These are phyloP conservation scores for Sclerotiophoma versabilis DNA, from an alignment of 2,329 filamentous ascomycete genomes.

Conservation along the genomic window DNA sequence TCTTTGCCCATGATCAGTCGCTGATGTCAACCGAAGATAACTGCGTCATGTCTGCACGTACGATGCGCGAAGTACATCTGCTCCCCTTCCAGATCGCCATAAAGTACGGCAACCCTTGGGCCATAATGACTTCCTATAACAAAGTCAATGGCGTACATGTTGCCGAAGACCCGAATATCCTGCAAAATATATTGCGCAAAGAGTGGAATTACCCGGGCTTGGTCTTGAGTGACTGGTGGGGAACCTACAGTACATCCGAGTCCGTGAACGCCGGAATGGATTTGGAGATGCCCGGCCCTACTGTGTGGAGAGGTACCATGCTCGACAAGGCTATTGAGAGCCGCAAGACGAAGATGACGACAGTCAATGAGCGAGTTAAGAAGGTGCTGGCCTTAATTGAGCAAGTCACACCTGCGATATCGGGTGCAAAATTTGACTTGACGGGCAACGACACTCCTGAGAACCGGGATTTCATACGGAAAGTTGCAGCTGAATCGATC, in stretches of 20 bases:
- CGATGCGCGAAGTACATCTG: constrained; percentile 66
- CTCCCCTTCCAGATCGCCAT: constrained; percentile 2
- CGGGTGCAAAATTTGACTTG: too few species aligned
- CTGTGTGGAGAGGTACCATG: neutral
- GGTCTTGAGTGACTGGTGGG: constrained; percentile 39
- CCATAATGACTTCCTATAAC: constrained; percentile 60
- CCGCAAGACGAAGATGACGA: too few species aligned
- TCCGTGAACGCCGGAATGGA: constrained; percentile 31
- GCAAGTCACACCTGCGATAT: too few species aligned
- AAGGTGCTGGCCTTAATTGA: too few species aligned
- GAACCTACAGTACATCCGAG: constrained; percentile 3
- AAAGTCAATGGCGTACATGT: constrained; percentile 22
- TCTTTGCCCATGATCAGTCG: constrained; percentile 70
- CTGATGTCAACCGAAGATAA: too few species aligned
- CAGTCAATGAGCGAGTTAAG: too few species aligned
- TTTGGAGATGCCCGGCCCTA: constrained; percentile 39
- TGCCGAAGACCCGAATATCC: constrained; percentile 48
- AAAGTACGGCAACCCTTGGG: neutral
- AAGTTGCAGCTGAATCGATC: constrained; percentile 2
- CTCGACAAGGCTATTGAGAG: too few species aligned
- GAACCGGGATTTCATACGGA: neutral
- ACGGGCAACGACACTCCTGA: neutral
- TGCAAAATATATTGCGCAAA: constrained; percentile 53
- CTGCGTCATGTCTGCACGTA: too few species aligned
- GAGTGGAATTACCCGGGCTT: constrained; percentile 56